phyloP scores from a whole-genome alignment of 495 filamentous ascomycete species.

The Clohesyomyces aquaticus region DNA sequence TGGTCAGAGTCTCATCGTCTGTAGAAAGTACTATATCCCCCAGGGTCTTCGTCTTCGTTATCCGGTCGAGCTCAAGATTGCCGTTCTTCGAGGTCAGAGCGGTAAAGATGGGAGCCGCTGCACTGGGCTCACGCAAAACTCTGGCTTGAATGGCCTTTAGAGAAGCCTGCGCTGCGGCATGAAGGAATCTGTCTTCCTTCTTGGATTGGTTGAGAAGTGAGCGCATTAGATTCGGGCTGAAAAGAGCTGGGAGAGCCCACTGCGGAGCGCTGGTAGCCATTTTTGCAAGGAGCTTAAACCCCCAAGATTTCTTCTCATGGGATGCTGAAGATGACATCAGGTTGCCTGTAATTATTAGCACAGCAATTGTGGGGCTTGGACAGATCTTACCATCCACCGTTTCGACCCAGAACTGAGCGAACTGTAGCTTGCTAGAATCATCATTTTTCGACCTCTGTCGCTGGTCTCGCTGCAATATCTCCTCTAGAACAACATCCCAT shows the following conservation, averaged over 20 bases:
- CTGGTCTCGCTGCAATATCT: constrained; percentile 43
- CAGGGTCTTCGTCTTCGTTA: constrained; percentile 86
- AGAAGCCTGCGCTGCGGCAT: constrained; percentile 74
- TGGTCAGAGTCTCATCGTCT: constrained; percentile 50
- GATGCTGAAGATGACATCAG: constrained; percentile 81
- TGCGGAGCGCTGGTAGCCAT: constrained; percentile 59
- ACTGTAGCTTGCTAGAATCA: constrained; percentile 50
- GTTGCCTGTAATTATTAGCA: constrained; percentile 59
- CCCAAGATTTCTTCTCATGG: constrained; percentile 85
- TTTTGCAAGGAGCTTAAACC: constrained; percentile 82
- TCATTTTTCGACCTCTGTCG: constrained; percentile 42
- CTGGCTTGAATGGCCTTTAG: constrained; percentile 67
- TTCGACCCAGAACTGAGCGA: constrained; percentile 84
- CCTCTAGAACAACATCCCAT: constrained; percentile 74
- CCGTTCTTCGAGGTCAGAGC: constrained; percentile 70
- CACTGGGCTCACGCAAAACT: constrained; percentile 65
- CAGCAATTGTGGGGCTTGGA: neutral
- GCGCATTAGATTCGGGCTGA: constrained; percentile 80
- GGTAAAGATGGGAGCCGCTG: constrained; percentile 62
- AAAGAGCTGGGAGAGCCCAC: constrained; percentile 59
- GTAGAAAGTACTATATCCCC: constrained; percentile 71
- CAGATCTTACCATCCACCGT: constrained; percentile 76
- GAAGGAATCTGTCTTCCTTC: constrained; percentile 81
- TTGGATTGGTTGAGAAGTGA: constrained; percentile 86
- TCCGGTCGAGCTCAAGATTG: constrained; percentile 77